Conservation (phyloP, 345 rosid species). For the Triadica sebifera region DNA sequence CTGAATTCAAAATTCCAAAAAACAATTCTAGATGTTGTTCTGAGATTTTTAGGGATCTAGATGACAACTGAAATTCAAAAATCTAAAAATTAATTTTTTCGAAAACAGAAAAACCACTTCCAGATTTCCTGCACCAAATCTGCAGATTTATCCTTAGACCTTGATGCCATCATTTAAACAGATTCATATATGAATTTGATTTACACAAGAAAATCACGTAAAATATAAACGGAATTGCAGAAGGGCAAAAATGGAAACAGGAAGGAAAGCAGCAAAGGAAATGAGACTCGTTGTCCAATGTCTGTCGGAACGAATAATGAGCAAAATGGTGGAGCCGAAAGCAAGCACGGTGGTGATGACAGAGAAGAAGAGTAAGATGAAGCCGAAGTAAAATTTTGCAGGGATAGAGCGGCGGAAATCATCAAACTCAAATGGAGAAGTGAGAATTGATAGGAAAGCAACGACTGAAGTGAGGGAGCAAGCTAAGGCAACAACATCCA, state of each 20-base stretch:
- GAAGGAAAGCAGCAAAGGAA: constrained; percentile 19
- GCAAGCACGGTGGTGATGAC: constrained; percentile 19
- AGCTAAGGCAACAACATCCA: constrained; percentile 20
- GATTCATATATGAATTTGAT: too few species aligned
- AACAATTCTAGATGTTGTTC: too few species aligned
- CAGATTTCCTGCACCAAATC: too few species aligned
- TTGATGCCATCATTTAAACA: too few species aligned
- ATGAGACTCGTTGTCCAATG: constrained; percentile 15
- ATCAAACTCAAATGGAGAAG: constrained; percentile 1
- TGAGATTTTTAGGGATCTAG: too few species aligned
- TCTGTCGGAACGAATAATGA: constrained; percentile 11
- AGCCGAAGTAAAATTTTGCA: constrained; percentile 12
- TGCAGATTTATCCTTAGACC: too few species aligned
- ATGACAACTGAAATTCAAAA: too few species aligned
- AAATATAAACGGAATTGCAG: neutral
- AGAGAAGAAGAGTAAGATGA: constrained; percentile 27
- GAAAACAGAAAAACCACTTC: too few species aligned
- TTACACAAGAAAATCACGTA: too few species aligned
- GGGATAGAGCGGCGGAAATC: constrained; percentile 22
- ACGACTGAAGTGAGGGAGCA: constrained; percentile 26
- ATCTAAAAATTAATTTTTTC: too few species aligned
- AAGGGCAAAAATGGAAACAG: constrained; percentile 3
- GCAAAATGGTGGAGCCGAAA: constrained; percentile 25
- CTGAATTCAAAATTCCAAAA: too few species aligned
- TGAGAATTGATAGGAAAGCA: constrained; percentile 29